These are phyloP conservation scores for Eucalyptus coolabah DNA, from an alignment of 345 rosid species.

Conservation along the genomic window DNA sequence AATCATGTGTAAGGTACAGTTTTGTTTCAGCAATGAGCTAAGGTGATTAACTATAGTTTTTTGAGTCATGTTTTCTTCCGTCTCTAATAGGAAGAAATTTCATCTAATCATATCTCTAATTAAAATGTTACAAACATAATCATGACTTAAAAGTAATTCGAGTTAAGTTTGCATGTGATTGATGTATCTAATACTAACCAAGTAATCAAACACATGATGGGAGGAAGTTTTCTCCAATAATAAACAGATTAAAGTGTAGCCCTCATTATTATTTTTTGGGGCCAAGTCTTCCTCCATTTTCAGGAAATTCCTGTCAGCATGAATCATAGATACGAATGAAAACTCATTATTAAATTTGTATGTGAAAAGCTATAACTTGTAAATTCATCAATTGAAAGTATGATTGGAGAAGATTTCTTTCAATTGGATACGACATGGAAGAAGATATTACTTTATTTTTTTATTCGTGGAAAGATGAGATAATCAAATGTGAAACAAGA, in stretches of 20 bases:
- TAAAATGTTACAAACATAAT: background rate
- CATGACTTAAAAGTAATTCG: background rate
- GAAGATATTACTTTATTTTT: background rate
- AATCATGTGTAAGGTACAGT: background rate
- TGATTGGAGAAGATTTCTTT: background rate
- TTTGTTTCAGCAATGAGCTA: background rate
- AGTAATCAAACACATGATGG: background rate
- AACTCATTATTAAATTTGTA: background rate
- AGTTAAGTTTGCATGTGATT: background rate
- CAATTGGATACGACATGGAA: background rate
- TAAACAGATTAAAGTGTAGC: background rate
- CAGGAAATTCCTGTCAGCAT: background rate
- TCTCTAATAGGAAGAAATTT: background rate
- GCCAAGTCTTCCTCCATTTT: background rate
- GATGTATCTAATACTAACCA: background rate
- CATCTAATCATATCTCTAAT: background rate
- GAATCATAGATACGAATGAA: background rate
- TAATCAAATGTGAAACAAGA: background rate
- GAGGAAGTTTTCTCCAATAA: background rate
- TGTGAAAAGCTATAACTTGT: background rate
- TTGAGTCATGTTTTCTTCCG: background rate
- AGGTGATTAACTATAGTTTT: background rate
- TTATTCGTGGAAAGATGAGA: background rate
- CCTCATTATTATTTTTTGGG: background rate
- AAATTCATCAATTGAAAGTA: background rate